Base-by-base conservation (phyloP, 345 rosid genomes). In the Populus deltoides region DNA sequence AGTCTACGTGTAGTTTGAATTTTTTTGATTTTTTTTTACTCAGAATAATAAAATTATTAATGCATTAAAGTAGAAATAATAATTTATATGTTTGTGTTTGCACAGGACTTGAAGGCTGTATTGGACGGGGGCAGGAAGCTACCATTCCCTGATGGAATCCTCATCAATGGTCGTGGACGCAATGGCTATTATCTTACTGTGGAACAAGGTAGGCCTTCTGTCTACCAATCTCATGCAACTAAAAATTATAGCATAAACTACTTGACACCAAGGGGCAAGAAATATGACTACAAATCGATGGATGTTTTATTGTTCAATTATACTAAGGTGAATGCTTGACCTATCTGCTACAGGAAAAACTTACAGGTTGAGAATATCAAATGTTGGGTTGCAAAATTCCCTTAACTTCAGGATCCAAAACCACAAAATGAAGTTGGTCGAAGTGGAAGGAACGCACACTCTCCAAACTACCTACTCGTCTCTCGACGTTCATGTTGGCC, bases 401-500 rank as follows among this genome's bases (percentile, higher is more conserved):
- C 84, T 95, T 18, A 95, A 95, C 83, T 93, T 95, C 81, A 86
- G 97, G 62, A 93, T 95, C 73, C 97, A 95, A 63, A 94, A 94
- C 39, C 99, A 95, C 86, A 84, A 75, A 24, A 81, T 95, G 93
- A 93, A 90, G 84, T 78, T 95, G 67, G 85, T 96, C 13, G 99
- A 95, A 84, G 97, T 91, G 1, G 99, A 96, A 84, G 99, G 99
- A 43, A 91, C 97, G 33, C 98, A 96, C 79, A 92, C 98, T 7
- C 70, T 92, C 29, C 99, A 96, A 80, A 92, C 83, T 79, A 83
- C 85, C 47, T 92, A 90, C 59, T 62, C 86, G 9, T 83, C 92
- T 73, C 89, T 96, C 8, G 99, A 96, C 73, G 75, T 96, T 83
- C 99, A 96, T 81, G 86, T 92, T 0, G 99, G 99, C 24, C 98